Evolutionary conservation across 108 stramenopile species (phyloP).

Genomic region (Aurantiochytrium sp.): DNA sequence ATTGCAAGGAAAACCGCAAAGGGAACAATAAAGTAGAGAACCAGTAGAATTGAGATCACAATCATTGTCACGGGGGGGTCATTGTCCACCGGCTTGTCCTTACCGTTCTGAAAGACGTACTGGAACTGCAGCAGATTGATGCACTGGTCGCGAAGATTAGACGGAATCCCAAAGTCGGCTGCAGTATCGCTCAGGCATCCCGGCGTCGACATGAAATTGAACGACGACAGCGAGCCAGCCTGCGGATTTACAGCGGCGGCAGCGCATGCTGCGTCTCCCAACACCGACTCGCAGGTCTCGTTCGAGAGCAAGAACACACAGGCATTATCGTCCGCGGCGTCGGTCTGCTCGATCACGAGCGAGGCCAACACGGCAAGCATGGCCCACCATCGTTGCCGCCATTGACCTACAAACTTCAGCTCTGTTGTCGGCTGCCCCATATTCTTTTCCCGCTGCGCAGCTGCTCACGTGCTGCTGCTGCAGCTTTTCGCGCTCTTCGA

Average conservation of each 20-base stretch:
- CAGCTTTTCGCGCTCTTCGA: too few species aligned
- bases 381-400: too few species aligned
- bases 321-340: too few species aligned
- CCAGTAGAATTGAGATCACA: not conserved
- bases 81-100: not conserved
- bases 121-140: not conserved
- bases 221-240: not conserved
- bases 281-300: too few species aligned
- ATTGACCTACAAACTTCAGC: too few species aligned
- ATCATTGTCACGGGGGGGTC: not conserved
- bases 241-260: not conserved
- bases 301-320: too few species aligned
- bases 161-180: not conserved
- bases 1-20: not conserved
- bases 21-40: conserved; percentile 4
- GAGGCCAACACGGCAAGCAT: too few species aligned
- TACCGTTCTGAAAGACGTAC: not conserved
- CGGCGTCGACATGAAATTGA: not conserved
- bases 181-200: not conserved
- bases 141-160: not conserved
- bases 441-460: too few species aligned
- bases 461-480: too few species aligned
- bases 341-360: too few species aligned
- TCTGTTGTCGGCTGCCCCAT: too few species aligned
- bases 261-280: not conserved